Evolutionary conservation across 495 filamentous ascomycete genomes (phyloP).

Genomic region (Hypoxylon subgilvum): DNA sequence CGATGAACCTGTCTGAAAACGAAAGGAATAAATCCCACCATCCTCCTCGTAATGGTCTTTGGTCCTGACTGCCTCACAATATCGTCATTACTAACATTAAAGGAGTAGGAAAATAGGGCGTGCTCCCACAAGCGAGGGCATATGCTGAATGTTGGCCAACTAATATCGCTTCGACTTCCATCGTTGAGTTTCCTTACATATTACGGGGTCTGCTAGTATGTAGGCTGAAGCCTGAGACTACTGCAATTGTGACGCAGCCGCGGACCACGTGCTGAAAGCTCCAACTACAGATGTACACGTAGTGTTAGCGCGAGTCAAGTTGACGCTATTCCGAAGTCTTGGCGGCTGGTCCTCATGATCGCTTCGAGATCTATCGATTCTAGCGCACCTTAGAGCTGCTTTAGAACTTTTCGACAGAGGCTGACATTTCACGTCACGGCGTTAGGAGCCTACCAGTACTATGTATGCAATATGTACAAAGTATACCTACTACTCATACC

Average conservation of each 20-base stretch:
- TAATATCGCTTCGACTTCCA: slow-evolving; percentile 16
- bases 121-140: background rate
- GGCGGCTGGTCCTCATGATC: slow-evolving; percentile 8
- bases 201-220: background rate
- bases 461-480: no score
- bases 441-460: slow-evolving; percentile 2
- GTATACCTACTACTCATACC: no score
- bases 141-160: slow-evolving; percentile 10
- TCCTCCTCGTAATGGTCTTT: background rate
- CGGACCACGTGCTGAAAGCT: slow-evolving; percentile 22
- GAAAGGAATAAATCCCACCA: slow-evolving; percentile 2
- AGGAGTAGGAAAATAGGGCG: background rate
- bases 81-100: background rate
- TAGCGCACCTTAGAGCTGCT: slow-evolving; percentile 17
- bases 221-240: no score
- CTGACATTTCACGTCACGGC: background rate
- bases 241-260: slow-evolving; percentile 8
- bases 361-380: slow-evolving; percentile 31
- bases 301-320: slow-evolving; percentile 20
- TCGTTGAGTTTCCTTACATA: slow-evolving; percentile 1
- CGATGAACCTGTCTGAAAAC: no score
- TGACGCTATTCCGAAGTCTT: slow-evolving; percentile 22
- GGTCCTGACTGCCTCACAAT: background rate
- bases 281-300: no score
- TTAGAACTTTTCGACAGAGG: slow-evolving; percentile 12